Evolutionary conservation across 2,329 filamentous ascomycete genomes (phyloP), one percentile per base, ranked within the genome.

Genomic region (Karstenula rhodostoma): DNA sequence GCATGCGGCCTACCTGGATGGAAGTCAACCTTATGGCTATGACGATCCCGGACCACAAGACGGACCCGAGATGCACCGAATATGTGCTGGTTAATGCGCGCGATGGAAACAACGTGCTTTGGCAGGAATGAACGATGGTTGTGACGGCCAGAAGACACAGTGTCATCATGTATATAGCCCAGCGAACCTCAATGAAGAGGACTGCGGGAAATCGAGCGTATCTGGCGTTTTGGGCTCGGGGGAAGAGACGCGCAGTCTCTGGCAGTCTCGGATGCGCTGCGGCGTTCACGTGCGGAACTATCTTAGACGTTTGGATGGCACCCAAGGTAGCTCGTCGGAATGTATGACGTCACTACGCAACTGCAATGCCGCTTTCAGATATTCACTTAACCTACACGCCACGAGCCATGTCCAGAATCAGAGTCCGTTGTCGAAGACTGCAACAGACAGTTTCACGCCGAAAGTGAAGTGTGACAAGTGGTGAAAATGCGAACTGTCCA

Each of bases 51-150:
- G 63, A 60, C 7, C 19, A 52, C 3, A 74, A 75, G 63, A 67
- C 65, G 17, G 65, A 75, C 53, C 73, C 73, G 0, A 65, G 70
- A 29, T 75, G 73, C 59, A 74, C 71, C 2, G 73, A 75, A 62
- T 75, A 74, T 55, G 73, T 75, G 1, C 72, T 71, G 69, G 73
- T 75, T n/a, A 75, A 75, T 47, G 70, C 69, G 2, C 70, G 64
- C 57, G 73, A 74, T 56, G 56, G 67, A 59, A 67, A 62, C 55
- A 75, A 55, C 51, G 66, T 73, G 44, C 66, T 74, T 49, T 73
- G 71, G 72, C 25, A 67, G 54, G 56, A 59, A 57, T 62, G 54
- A 23, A 42, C 33, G 19, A 19, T n/a, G 47, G 5, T 9, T 27
- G 35, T 33, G 9, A 33, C 4, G 47, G 13, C 29, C 9, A 29